Evolutionary conservation across 2,329 filamentous ascomycete genomes (phyloP).

Genomic region (Ceratocystis destructans): DNA sequence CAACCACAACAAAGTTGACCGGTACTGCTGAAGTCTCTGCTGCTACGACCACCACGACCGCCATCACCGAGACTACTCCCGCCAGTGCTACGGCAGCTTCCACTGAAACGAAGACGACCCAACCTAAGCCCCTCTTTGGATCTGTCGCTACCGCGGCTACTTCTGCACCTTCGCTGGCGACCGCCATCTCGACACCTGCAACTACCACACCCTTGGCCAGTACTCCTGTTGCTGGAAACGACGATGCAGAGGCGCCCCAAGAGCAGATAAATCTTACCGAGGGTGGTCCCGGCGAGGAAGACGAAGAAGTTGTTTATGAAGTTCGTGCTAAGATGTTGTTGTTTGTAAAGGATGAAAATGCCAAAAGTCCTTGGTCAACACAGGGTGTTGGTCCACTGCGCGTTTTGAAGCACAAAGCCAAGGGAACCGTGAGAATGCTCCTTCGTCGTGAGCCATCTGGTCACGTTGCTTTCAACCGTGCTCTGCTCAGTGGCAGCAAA

Average conservation of each 20-base stretch:
- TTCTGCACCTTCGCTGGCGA: not conserved
- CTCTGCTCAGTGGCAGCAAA: slow-evolving; percentile 44
- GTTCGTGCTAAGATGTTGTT: slow-evolving; percentile 57
- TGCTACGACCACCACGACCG: not conserved
- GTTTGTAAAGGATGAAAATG: slow-evolving; percentile 35
- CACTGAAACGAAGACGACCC: not conserved
- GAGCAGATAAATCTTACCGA: slow-evolving; percentile 58
- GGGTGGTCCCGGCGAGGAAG: slow-evolving; percentile 53
- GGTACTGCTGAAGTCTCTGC: slow-evolving; percentile 5
- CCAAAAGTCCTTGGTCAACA: slow-evolving; percentile 48
- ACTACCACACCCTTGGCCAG: not conserved
- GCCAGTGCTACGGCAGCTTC: not conserved
- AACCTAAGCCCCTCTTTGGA: slow-evolving; percentile 7
- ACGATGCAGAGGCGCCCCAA: slow-evolving; percentile 43
- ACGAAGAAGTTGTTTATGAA: slow-evolving; percentile 58
- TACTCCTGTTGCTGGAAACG: slow-evolving; percentile 20
- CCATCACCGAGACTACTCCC: not conserved
- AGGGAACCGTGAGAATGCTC: slow-evolving; percentile 52
- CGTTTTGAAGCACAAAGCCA: slow-evolving; percentile 59
- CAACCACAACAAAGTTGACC: slow-evolving; percentile 1
- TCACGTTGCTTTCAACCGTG: slow-evolving; percentile 58
- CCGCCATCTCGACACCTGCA: slow-evolving; percentile 3
- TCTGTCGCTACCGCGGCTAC: not conserved
- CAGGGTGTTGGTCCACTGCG: slow-evolving; percentile 60
- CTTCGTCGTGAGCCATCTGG: slow-evolving; percentile 64